Evolutionary conservation across 1,284 basidiomycete species (phyloP).

Genomic region (Marasmius tenuissimus): DNA sequence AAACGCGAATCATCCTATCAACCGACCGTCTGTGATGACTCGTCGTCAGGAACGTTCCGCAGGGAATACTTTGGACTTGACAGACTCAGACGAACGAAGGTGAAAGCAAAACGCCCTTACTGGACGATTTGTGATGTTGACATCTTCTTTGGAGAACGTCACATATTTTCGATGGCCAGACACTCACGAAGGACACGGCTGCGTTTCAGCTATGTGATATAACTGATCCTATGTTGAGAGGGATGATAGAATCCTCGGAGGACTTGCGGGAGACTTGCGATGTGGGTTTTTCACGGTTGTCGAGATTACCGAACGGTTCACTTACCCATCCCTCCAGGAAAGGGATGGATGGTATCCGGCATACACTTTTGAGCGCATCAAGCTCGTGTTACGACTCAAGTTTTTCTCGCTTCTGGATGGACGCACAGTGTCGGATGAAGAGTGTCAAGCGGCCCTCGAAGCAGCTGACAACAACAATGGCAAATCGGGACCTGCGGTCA

Average conservation of each 20-base stretch:
- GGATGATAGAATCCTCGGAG: constrained; percentile 74
- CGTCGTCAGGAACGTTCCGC: constrained; percentile 60
- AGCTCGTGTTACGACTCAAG: constrained; percentile 81
- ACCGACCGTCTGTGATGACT: constrained; percentile 66
- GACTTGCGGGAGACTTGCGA: constrained; percentile 70
- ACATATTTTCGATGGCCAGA: constrained; percentile 89
- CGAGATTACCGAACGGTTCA: not conserved
- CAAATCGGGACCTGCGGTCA: constrained; percentile 37
- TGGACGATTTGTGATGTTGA: not conserved
- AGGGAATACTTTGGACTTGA: constrained; percentile 39
- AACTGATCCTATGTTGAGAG: constrained; percentile 75
- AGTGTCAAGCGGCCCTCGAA: constrained; percentile 64
- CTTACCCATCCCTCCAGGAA: constrained; percentile 43
- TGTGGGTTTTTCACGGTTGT: constrained; percentile 42
- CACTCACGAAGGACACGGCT: constrained; percentile 77
- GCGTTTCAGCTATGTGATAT: constrained; percentile 96
- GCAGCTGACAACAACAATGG: constrained; percentile 44
- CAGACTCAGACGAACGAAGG: constrained; percentile 40
- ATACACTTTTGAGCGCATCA: constrained; percentile 78
- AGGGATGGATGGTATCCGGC: constrained; percentile 85
- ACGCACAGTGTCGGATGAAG: constrained; percentile 65
- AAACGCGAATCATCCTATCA: constrained; percentile 77
- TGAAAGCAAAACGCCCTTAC: constrained; percentile 12
- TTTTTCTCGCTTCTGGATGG: constrained; percentile 84
- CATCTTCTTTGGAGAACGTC: constrained; percentile 44